Evolutionary conservation across 306 rosid genomes (phyloP), one percentile per base, ranked within the genome.

Genomic region (Gastrolobium villosum): DNA sequence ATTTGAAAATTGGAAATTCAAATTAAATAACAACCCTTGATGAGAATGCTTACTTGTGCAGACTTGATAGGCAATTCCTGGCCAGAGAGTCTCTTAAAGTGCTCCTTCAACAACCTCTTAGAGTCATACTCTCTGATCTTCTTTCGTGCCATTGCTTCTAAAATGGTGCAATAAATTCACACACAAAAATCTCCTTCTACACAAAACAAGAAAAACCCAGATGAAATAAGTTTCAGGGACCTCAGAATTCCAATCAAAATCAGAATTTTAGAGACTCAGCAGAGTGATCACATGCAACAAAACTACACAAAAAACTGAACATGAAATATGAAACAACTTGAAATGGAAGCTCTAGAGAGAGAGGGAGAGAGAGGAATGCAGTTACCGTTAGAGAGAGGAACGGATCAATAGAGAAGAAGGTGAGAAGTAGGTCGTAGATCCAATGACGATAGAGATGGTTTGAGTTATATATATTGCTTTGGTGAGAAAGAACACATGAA

Each of bases 91-190:
- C 94, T 90, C 89, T 93, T 87, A 80, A 89, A 91, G 71, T 95
- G 96, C 67, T 91, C 94, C 86, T 89, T 95, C 96, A 95, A 85
- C 90, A 95, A 81, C 73, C 96, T 95, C 94, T 95, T 92, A 34
- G 99, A 93, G 72, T 95, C 97, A 81, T 89, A 93, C 85, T 93
- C 99, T 86, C 99, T 84, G 84, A 95, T 93, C 97, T 95, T 95
- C 99, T 95, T 95, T 79, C 97, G 96, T 11, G 99, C 99, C 99
- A 95, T 95, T 68, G 90, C 67, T 79, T 50, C 79, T 40, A 1
- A 81, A 73, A 76, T 35, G 3, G 36, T 54, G 59, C 48, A 36
- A 65, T 10, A 60, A 37, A 13, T 31, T 37, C 70, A 32, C 82
- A 32, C 31, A 28, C 40, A 28, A 50, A 2, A 31, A 32, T 32